Conservation (phyloP, 2,329 filamentous ascomycete genomes). For the Aspergillus bombycis region DNA sequence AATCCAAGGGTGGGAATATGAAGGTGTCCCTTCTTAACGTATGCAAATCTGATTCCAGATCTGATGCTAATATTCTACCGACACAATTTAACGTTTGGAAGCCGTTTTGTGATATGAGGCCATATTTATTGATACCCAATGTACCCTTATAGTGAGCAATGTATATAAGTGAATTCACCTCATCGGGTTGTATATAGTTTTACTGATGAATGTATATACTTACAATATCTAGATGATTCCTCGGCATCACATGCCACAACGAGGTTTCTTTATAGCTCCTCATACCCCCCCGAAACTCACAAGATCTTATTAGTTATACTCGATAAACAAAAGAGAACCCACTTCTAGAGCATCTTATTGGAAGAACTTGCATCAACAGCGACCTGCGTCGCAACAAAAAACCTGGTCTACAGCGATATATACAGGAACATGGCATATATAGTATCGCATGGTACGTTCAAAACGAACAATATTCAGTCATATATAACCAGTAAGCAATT, state of each 20-base stretch:
- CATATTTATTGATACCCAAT: background rate
- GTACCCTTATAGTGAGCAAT: background rate
- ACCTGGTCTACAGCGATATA: background rate
- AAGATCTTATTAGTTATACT: background rate
- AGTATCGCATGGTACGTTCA: background rate
- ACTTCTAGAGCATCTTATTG: background rate
- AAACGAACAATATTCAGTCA: background rate
- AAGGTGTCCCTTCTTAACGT: slow-evolving; percentile 60
- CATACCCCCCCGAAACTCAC: background rate
- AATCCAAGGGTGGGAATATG: slow-evolving; percentile 65
- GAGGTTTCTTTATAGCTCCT: background rate
- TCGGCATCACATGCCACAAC: background rate
- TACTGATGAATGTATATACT: background rate
- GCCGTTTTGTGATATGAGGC: background rate
- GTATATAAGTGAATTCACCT: background rate
- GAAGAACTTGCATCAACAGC: background rate
- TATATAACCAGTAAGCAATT: background rate
- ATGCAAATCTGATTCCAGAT: background rate
- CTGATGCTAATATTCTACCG: background rate
- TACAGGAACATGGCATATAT: background rate
- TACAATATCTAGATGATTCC: background rate
- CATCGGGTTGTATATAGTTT: background rate
- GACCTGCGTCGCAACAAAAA: background rate
- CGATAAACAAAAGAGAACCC: background rate
- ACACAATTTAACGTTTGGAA: background rate